Evolutionary conservation across 2,329 filamentous ascomycete genomes (phyloP), one percentile per base, ranked within the genome.

Genomic region (Polytolypa hystricis): DNA sequence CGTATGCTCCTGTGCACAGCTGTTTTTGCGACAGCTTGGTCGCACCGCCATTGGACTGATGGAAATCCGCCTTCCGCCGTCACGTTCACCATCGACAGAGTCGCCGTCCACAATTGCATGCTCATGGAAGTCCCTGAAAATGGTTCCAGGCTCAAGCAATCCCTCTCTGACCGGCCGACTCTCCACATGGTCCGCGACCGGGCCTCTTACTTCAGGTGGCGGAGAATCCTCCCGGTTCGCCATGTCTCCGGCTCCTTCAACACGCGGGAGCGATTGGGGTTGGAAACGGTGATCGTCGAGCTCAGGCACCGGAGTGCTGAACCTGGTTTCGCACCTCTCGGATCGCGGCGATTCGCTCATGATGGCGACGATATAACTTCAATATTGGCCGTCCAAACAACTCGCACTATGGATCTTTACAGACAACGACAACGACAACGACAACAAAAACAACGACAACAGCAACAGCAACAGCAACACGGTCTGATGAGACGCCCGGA

Each of bases 101-200:
- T 46, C 42, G 36, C 94, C 87, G 47, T 93, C 84, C 26, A 80
- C 65, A 21, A 94, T 69, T 10, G 84, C 86, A 48, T 91, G 77
- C 57, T 95, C 87, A n/a, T n/a, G n/a, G 47, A 93, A 93, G 55
- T 94, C 86, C 39, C 84, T 76, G 26, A 83, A 70, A 44, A 63
- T 65, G n/a, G 64, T 61, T n/a, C 58, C 56, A 10, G 48, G 49
- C 30, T 62, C 58, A 17, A 53, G 51, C 15, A 71, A 55, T 3
- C 59, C 62, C 45, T 69, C 62, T 39, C 67, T 65, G 38, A 69
- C 53, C 36, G 65, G 57, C 10, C 70, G 60, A 19, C 64, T 62
- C 26, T 69, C 68, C 8, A 70, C 58, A 21, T 64, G 64, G 38
- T 66, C 64, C n/a, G 61, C 58, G n/a, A n/a, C n/a, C n/a, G n/a